Percentiles rank a stretch among this genome's conserved stretches.
Conservation (phyloP, 208 protist genomes). For the Naegleria fowleri region DNA sequence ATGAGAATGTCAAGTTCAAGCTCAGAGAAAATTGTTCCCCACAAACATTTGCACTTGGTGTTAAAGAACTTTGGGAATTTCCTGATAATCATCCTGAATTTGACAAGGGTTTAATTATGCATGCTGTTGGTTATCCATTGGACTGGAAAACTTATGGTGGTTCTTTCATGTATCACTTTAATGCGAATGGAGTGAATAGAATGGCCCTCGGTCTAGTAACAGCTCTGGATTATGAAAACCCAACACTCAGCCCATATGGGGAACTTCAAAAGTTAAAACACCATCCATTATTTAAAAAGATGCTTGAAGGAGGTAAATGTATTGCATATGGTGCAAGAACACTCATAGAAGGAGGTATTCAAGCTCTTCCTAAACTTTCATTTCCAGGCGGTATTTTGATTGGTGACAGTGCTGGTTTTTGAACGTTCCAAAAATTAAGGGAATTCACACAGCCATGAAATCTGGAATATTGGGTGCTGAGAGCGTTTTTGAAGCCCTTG, state of each 20-base stretch:
- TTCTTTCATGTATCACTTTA: slow-evolving; percentile 92
- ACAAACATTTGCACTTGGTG: slow-evolving; percentile 92
- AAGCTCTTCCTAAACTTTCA: slow-evolving; percentile 81
- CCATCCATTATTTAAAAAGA: slow-evolving; percentile 62
- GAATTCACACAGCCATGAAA: slow-evolving; percentile 93
- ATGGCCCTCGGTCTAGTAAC: slow-evolving; percentile 87
- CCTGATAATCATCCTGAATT: slow-evolving; percentile 68
- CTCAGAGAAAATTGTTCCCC: slow-evolving; percentile 65
- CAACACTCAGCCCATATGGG: slow-evolving; percentile 86
- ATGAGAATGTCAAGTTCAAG: slow-evolving; percentile 62
- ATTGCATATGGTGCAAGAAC: slow-evolving; percentile 89
- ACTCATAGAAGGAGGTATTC: slow-evolving; percentile 88
- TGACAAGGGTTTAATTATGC: slow-evolving; percentile 74
- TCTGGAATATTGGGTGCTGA: slow-evolving; percentile 34
- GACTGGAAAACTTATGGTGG: slow-evolving; percentile 86
- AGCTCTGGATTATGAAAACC: slow-evolving; percentile 95
- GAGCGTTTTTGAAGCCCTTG: slow-evolving; percentile 50
- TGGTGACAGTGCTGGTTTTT: slow-evolving; percentile 93
- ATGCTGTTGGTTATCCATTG: slow-evolving; percentile 90
- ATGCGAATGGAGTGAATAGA: slow-evolving; percentile 56
- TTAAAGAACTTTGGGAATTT: slow-evolving; percentile 93
- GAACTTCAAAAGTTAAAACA: slow-evolving; percentile 92
- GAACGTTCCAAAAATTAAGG: slow-evolving; percentile 96
- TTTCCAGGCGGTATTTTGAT: slow-evolving; percentile 82
- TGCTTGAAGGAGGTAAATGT: slow-evolving; percentile 77